phyloP scores from a whole-genome alignment of 768 basidiomycete species.

The Zangia roseola region DNA sequence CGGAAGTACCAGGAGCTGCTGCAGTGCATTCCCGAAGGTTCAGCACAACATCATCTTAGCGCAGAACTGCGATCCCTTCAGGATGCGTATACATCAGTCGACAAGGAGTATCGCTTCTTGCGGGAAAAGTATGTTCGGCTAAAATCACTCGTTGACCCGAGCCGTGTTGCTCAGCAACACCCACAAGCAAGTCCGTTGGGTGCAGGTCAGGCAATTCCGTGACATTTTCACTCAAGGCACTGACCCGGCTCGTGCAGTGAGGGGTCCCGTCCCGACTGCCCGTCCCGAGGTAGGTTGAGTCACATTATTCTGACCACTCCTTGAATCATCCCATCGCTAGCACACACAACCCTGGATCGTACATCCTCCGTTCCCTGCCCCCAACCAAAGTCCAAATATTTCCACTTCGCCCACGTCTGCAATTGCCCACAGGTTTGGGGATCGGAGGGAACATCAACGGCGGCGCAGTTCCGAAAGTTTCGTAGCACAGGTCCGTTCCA shows the following conservation, averaged over 20 bases:
- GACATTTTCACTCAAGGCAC: background rate
- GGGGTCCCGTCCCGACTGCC: conserved; percentile 1
- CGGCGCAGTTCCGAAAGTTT: conserved; percentile 18
- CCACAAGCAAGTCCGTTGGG: conserved; percentile 8
- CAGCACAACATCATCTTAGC: conserved; percentile 15
- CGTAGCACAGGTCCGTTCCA: conserved; percentile 19
- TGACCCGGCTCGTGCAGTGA: background rate
- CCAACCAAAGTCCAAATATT: conserved; percentile 7
- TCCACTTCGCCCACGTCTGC: conserved; percentile 7
- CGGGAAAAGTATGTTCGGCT: conserved; percentile 22
- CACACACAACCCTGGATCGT: background rate
- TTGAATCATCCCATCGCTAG: background rate
- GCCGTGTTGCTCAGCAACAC: conserved; percentile 7
- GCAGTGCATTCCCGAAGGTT: conserved; percentile 6
- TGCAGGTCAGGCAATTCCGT: conserved; percentile 2
- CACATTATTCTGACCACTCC: background rate
- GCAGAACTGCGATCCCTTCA: conserved; percentile 19
- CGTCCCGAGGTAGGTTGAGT: conserved; percentile 11
- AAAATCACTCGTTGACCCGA: conserved; percentile 5
- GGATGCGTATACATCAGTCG: conserved; percentile 20
- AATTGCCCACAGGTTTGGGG: background rate
- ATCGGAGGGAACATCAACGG: conserved; percentile 7
- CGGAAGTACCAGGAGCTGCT: conserved; percentile 28
- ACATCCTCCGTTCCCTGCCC: background rate
- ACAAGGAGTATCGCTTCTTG: conserved; percentile 20